Percentiles rank a stretch among this genome's conserved stretches.
Conservation (phyloP, 1,139 yeast species). For the Tardiomyces digboiensis region DNA sequence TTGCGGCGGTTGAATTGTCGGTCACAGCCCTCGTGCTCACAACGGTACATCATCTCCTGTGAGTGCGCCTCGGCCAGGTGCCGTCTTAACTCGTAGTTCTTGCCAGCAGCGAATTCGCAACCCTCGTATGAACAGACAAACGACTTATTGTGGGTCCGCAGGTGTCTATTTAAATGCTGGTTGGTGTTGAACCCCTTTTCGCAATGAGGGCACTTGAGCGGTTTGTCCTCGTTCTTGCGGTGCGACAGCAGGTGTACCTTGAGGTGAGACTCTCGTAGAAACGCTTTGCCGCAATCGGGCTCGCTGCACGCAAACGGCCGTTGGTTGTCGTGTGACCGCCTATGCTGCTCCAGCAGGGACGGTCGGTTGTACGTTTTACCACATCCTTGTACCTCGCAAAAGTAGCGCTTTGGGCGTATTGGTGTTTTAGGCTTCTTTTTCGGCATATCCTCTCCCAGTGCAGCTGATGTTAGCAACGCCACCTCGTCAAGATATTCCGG, state of each 20-base stretch:
- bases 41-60: constrained; percentile 19
- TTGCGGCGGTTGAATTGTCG: constrained; percentile 22
- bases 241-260: constrained; percentile 59
- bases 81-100: constrained; percentile 69
- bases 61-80: constrained; percentile 61
- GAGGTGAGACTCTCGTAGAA: constrained; percentile 70
- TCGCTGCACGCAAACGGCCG: constrained; percentile 61
- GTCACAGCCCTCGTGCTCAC: constrained; percentile 25
- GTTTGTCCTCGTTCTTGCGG: constrained; percentile 41
- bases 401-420: constrained; percentile 45
- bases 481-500: neutral
- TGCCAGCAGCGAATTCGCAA: constrained; percentile 61
- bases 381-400: constrained; percentile 58
- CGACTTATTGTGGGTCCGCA: constrained; percentile 63
- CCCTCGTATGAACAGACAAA: constrained; percentile 50
- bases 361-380: constrained; percentile 74
- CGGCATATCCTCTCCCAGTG: neutral
- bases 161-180: constrained; percentile 83
- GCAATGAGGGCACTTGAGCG: constrained; percentile 67
- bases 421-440: neutral
- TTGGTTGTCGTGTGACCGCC: constrained; percentile 64
- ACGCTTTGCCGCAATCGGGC: constrained; percentile 50
- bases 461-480: neutral
- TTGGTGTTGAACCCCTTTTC: constrained; percentile 73
- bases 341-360: constrained; percentile 73